Conservation (phyloP, 257 asterid genomes). For the Penstemon davidsonii region DNA sequence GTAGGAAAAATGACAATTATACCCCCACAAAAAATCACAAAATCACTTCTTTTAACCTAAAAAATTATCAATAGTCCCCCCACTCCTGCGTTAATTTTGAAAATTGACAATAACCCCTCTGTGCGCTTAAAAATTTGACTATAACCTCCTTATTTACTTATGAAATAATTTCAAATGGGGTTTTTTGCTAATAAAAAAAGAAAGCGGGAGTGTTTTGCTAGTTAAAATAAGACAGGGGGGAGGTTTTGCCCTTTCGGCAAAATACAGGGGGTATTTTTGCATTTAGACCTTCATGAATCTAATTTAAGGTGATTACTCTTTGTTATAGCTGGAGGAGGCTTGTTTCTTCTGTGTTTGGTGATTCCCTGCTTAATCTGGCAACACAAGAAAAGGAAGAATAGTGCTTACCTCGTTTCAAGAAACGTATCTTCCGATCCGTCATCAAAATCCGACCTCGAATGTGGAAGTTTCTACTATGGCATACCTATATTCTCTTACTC, state of each 20-base stretch:
- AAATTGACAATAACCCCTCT: no score
- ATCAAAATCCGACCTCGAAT: slow-evolving; percentile 2
- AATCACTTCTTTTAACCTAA: no score
- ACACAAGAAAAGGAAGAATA: slow-evolving; percentile 34
- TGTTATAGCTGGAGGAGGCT: slow-evolving; percentile 40
- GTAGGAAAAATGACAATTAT: no score
- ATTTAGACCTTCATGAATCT: slow-evolving; percentile 13
- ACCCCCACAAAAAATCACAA: no score
- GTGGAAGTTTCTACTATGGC: slow-evolving; percentile 16
- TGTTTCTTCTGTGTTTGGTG: slow-evolving; percentile 26
- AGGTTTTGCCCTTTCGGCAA: neutral
- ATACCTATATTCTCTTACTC: slow-evolving; percentile 57
- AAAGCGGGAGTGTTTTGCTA: no score
- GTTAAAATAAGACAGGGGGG: neutral
- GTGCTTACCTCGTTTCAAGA: slow-evolving; percentile 37
- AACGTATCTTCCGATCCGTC: slow-evolving; percentile 11
- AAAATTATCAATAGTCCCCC: no score
- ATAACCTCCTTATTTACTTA: no score
- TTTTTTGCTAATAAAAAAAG: no score
- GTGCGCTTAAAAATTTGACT: no score
- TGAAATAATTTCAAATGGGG: no score
- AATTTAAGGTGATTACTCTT: slow-evolving; percentile 23
- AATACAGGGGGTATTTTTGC: neutral
- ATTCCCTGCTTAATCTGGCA: slow-evolving; percentile 24
- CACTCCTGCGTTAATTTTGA: no score